These are phyloP conservation scores for Yamadazyma sp. DNA, from an alignment of 805 yeast species.

Conservation along the genomic window DNA sequence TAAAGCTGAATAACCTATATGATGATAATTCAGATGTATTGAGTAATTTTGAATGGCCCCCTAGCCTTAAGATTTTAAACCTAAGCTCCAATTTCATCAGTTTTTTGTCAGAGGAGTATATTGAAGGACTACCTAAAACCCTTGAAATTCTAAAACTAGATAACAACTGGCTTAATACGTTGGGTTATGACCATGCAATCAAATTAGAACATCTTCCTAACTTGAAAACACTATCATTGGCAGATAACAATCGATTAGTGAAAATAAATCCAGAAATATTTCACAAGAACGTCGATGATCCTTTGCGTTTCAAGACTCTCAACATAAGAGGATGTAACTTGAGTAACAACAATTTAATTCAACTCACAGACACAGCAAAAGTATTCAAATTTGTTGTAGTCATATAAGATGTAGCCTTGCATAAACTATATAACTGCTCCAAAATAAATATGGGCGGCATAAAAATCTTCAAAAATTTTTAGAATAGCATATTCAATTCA, in stretches of 20 bases:
- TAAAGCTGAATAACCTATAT: slow-evolving; percentile 12
- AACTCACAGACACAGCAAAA: slow-evolving; percentile 9
- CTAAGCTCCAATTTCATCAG: slow-evolving; percentile 25
- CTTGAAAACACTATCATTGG: slow-evolving; percentile 15
- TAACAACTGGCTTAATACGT: slow-evolving; percentile 13
- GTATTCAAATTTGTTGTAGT: slow-evolving; percentile 6
- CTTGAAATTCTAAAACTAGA: slow-evolving; percentile 23
- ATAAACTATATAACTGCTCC: too few relatives aligned
- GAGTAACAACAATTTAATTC: slow-evolving; percentile 10
- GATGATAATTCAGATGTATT: slow-evolving; percentile 15
- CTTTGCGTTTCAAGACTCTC: slow-evolving; percentile 1
- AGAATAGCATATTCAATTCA: too few relatives aligned
- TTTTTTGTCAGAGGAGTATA: slow-evolving; percentile 16
- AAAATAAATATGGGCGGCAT: too few relatives aligned
- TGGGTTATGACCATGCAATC: slow-evolving; percentile 14
- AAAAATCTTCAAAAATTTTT: too few relatives aligned
- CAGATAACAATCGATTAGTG: slow-evolving; percentile 14
- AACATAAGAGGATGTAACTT: slow-evolving; percentile 15
- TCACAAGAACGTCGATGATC: slow-evolving; percentile 1
- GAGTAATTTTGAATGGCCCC: slow-evolving; percentile 21
- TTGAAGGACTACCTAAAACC: slow-evolving; percentile 25
- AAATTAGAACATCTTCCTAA: slow-evolving; percentile 18
- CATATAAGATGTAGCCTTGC: too few relatives aligned
- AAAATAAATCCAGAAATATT: slow-evolving; percentile 16
- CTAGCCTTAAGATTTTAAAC: slow-evolving; percentile 17